Conservation (phyloP, 2,329 filamentous ascomycete genomes). For the Raffaelea albimanens region DNA sequence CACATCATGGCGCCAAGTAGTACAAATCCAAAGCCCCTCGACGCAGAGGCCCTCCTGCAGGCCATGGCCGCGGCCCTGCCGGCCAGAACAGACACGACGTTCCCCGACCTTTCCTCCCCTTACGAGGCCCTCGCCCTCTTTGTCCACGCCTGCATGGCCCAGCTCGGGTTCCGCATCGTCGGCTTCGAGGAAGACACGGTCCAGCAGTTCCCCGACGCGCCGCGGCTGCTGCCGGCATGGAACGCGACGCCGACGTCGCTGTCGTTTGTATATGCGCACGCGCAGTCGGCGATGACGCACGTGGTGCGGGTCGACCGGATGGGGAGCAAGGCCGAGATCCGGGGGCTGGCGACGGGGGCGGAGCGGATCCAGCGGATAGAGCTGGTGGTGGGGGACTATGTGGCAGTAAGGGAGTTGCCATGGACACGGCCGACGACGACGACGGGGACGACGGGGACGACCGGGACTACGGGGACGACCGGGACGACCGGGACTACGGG, state of each 20-base stretch:
- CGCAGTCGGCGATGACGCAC: slow-evolving; percentile 76
- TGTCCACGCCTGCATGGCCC: slow-evolving; percentile 71
- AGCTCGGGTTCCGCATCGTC: slow-evolving; percentile 69
- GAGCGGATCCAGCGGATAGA: slow-evolving; percentile 77
- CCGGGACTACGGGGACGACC: too few species aligned
- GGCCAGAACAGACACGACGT: slow-evolving; percentile 36
- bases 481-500: too few species aligned
- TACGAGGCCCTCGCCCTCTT: slow-evolving; percentile 81
- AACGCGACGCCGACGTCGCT: slow-evolving; percentile 63
- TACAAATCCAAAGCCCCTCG: slow-evolving; percentile 22
- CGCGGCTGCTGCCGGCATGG: slow-evolving; percentile 69
- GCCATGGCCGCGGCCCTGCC: slow-evolving; percentile 52
- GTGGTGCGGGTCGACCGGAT: slow-evolving; percentile 74
- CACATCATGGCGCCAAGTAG: neutral
- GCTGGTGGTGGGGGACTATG: slow-evolving; percentile 62
- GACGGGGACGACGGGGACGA: neutral
- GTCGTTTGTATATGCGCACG: slow-evolving; percentile 79
- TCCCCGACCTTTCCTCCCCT: slow-evolving; percentile 54
- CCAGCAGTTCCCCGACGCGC: neutral
- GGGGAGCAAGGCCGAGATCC: slow-evolving; percentile 73
- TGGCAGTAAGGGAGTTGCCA: slow-evolving; percentile 51
- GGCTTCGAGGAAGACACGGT: slow-evolving; percentile 63
- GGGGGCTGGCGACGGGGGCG: slow-evolving; percentile 68
- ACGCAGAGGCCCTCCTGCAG: slow-evolving; percentile 37
- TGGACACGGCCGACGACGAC: slow-evolving; percentile 38